Evolutionary conservation across 805 yeast species (phyloP).

Genomic region (Cyberlindnera maclurae): DNA sequence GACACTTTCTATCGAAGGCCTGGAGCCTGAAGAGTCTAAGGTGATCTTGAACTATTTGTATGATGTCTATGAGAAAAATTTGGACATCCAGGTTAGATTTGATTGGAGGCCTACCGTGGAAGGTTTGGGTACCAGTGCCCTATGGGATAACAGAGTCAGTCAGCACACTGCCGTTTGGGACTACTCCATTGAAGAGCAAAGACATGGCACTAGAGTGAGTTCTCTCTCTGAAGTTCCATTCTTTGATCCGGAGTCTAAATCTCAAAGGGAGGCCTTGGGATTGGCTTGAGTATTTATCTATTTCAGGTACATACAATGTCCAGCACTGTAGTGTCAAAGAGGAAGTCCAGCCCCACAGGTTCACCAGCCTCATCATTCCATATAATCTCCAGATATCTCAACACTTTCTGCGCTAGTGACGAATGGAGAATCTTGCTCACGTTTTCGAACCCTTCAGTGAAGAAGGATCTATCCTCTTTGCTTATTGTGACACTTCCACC

Average conservation of each 20-base stretch:
- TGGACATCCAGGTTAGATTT: slow-evolving; percentile 50
- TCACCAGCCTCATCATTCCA: slow-evolving; percentile 17
- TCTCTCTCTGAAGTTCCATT: slow-evolving; percentile 46
- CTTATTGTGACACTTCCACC: slow-evolving; percentile 17
- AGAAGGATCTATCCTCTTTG: slow-evolving; percentile 9
- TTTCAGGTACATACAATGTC: slow-evolving; percentile 18
- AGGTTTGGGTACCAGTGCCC: slow-evolving; percentile 40
- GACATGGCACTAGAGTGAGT: slow-evolving; percentile 49
- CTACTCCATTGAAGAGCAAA: slow-evolving; percentile 42
- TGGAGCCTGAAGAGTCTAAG: slow-evolving; percentile 41
- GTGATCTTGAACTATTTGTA: slow-evolving; percentile 37
- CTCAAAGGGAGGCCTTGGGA: slow-evolving; percentile 48
- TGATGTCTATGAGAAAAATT: slow-evolving; percentile 38
- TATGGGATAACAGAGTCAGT: slow-evolving; percentile 55
- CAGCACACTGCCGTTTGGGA: slow-evolving; percentile 44
- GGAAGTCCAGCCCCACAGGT: slow-evolving; percentile 18
- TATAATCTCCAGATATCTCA: slow-evolving; percentile 19
- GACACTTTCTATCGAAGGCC: slow-evolving; percentile 43
- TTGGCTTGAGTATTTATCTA: slow-evolving; percentile 4
- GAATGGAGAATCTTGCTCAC: slow-evolving; percentile 15
- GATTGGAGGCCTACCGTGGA: slow-evolving; percentile 38
- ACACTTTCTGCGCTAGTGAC: slow-evolving; percentile 15
- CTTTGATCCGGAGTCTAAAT: slow-evolving; percentile 42
- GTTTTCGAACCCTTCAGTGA: slow-evolving; percentile 8
- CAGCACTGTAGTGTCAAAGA: slow-evolving; percentile 21